Percentiles rank a stretch among this genome's conserved stretches.
phyloP scores from a whole-genome alignment of 176 grass and related monocot species.

The Oryza officinalis region DNA sequence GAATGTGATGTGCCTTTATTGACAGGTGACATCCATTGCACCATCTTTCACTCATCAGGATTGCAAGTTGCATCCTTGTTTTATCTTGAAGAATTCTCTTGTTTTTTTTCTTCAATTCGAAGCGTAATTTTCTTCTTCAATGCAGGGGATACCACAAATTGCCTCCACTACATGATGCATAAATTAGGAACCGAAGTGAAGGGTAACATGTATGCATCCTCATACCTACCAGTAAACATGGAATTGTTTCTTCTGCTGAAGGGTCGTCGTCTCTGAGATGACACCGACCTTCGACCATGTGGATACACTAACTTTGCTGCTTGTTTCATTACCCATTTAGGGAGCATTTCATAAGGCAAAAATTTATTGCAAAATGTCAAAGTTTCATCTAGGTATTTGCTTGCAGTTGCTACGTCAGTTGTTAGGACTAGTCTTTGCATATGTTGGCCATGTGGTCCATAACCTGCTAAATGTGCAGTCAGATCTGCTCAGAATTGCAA shows the following conservation, averaged over 20 bases:
- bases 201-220: slow-evolving; percentile 39
- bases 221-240: slow-evolving; percentile 33
- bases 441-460: slow-evolving; percentile 28
- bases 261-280: slow-evolving; percentile 25
- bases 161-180: neutral
- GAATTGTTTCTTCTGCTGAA: slow-evolving; percentile 22
- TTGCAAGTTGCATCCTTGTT: slow-evolving; percentile 7
- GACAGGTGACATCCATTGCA: slow-evolving; percentile 25
- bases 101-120: neutral
- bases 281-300: neutral
- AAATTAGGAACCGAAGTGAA: neutral
- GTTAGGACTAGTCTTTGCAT: slow-evolving; percentile 3
- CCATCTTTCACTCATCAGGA: slow-evolving; percentile 26
- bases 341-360: slow-evolving; percentile 6
- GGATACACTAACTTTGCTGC: neutral
- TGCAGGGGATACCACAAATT: neutral
- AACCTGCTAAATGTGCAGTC: slow-evolving; percentile 2
- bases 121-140: neutral
- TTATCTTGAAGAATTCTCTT: neutral
- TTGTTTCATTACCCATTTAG: slow-evolving; percentile 28
- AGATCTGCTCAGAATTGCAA: neutral
- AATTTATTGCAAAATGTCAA: neutral
- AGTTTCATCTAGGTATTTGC: slow-evolving; percentile 21
- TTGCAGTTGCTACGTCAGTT: slow-evolving; percentile 25
- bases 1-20: slow-evolving; percentile 35